Percentiles rank a stretch among this genome's conserved stretches.
phyloP scores from a whole-genome alignment of 2,329 filamentous ascomycete species.

The Lomentospora prolificans region DNA sequence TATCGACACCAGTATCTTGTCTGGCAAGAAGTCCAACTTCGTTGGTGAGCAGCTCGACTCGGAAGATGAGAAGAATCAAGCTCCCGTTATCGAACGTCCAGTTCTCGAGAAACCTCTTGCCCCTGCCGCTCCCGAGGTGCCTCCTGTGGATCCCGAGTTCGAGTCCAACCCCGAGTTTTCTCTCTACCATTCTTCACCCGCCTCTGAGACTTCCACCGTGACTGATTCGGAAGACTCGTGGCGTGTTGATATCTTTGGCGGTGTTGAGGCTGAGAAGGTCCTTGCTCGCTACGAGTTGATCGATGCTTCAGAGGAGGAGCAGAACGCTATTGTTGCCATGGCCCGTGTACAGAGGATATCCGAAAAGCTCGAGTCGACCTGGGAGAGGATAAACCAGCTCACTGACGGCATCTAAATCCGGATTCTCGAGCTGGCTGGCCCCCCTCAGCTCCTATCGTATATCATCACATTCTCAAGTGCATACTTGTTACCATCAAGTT shows the following conservation, averaged over 20 bases:
- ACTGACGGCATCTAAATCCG: neutral
- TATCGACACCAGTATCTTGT: constrained; percentile 53
- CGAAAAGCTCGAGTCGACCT: constrained; percentile 13
- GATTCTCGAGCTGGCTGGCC: neutral
- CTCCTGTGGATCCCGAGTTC: constrained; percentile 41
- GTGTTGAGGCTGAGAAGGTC: constrained; percentile 54
- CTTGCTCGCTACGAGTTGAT: constrained; percentile 55
- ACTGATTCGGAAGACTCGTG: constrained; percentile 32
- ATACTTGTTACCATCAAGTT: neutral
- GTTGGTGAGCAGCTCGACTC: constrained; percentile 33
- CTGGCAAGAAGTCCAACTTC: constrained; percentile 57
- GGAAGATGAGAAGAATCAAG: constrained; percentile 47
- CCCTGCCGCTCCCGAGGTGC: constrained; percentile 19
- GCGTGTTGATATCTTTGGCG: constrained; percentile 36
- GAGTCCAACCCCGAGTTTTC: constrained; percentile 54
- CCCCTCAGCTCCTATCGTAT: neutral
- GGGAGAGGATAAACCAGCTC: constrained; percentile 11
- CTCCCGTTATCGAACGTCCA: constrained; percentile 41
- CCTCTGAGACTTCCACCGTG: constrained; percentile 21
- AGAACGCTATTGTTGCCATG: constrained; percentile 32
- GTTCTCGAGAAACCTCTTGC: constrained; percentile 22
- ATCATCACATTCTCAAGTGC: neutral
- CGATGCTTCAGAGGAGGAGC: constrained; percentile 42
- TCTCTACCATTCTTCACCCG: constrained; percentile 41
- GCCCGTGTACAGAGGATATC: constrained; percentile 41